Evolutionary conservation across 148 eudicot genomes (phyloP).

Genomic region (Diospyros lotus): DNA sequence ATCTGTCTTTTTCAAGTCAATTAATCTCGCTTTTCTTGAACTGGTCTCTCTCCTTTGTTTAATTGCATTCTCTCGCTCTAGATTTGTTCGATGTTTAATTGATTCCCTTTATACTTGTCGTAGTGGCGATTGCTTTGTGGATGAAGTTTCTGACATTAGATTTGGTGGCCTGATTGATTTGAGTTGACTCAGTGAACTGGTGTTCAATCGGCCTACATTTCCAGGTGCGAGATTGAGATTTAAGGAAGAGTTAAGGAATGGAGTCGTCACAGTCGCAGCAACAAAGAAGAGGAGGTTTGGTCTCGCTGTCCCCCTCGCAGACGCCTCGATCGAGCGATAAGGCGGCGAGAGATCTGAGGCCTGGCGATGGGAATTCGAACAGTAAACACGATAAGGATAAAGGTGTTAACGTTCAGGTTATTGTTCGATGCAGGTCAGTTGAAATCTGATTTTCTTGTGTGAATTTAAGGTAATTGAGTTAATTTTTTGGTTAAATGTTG

Average conservation of each 20-base stretch:
- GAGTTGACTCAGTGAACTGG: slow-evolving; percentile 3
- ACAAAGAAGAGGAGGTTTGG: slow-evolving; percentile 54
- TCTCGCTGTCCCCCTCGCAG: slow-evolving; percentile 60
- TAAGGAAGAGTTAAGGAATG: slow-evolving; percentile 15
- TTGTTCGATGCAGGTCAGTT: slow-evolving; percentile 91
- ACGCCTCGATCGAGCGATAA: slow-evolving; percentile 87
- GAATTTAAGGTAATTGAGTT: neutral
- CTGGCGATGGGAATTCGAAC: slow-evolving; percentile 48
- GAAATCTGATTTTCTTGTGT: slow-evolving; percentile 13
- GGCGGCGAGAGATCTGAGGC: slow-evolving; percentile 70
- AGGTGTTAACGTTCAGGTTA: slow-evolving; percentile 93
- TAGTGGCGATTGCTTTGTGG: neutral
- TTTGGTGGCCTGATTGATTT: neutral
- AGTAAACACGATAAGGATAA: slow-evolving; percentile 65
- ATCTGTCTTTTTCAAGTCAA: neutral
- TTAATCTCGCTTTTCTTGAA: neutral
- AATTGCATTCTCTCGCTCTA: slow-evolving; percentile 1
- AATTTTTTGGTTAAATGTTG: neutral
- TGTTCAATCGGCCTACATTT: neutral
- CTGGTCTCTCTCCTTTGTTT: neutral
- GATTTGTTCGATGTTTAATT: slow-evolving; percentile 5
- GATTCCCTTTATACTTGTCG: neutral
- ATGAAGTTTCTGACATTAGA: slow-evolving; percentile 2
- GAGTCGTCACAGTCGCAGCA: slow-evolving; percentile 21
- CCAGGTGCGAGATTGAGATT: slow-evolving; percentile 14